Percentiles rank a stretch among this genome's conserved stretches.
Conservation (phyloP, 192 early-diverging fungal genomes). For the Gamsiella multidivaricata region DNA sequence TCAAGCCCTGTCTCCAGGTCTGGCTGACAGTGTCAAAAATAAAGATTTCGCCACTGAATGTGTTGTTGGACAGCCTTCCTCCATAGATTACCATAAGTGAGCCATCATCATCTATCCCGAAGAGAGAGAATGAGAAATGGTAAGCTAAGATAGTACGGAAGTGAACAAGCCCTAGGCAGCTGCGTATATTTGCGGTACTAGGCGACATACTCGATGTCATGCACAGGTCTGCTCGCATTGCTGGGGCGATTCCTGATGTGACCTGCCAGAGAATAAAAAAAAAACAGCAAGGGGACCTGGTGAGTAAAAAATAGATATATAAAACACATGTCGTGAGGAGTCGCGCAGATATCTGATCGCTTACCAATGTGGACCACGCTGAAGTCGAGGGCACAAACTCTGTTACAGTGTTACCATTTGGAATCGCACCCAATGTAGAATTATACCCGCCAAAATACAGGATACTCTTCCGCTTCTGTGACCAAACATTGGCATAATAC, state of each 20-base stretch:
- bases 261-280: slow-evolving; percentile 7
- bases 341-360: neutral
- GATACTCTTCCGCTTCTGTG: slow-evolving; percentile 22
- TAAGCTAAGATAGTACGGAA: neutral
- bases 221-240: slow-evolving; percentile 41
- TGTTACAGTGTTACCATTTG: slow-evolving; percentile 10
- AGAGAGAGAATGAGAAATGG: neutral
- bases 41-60: slow-evolving; percentile 22
- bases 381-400: slow-evolving; percentile 25
- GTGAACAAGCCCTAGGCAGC: neutral
- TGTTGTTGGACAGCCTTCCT: neutral
- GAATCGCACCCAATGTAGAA: neutral
- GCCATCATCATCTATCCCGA: slow-evolving; percentile 34
- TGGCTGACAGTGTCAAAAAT: slow-evolving; percentile 23
- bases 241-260: slow-evolving; percentile 11
- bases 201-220: slow-evolving; percentile 32
- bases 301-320: neutral
- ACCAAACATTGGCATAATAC: slow-evolving; percentile 29
- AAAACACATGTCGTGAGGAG: neutral
- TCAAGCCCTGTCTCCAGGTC: slow-evolving; percentile 13
- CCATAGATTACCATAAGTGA: slow-evolving; percentile 27
- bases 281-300: neutral
- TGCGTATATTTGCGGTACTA: neutral
- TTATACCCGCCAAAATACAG: slow-evolving; percentile 48
- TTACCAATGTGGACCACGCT: slow-evolving; percentile 27